Evolutionary conservation across 2,329 filamentous ascomycete species (phyloP), one percentile per base, ranked within the genome.

Genomic region (Cercospora zeae-maydis): DNA sequence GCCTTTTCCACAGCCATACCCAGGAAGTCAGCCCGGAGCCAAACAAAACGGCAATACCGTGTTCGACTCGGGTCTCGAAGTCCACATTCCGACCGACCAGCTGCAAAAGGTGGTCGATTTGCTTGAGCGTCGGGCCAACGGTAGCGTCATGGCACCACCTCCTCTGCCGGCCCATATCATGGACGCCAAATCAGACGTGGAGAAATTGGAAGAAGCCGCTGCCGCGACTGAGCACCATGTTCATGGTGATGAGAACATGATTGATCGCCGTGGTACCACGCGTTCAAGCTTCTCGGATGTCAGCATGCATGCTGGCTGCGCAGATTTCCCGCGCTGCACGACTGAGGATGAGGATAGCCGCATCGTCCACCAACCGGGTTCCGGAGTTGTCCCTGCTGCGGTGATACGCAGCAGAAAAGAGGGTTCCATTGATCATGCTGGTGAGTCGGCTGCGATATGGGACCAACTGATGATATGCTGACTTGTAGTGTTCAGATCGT

Each of bases 291-390:
- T 39, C 57, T 75, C 73, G 3, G 74, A 75, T 55, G 65, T 75
- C 62, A 75, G 72, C 63, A 76, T 76, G 74, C 74, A 76, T 59
- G 62, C 66, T 19, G 61, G 65, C 39, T 76, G 72, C 63, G 65
- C 64, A 7, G 59, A 67, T 37, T 76, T 69, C 42, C 74, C 74
- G 11, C 58, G 49, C 8, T 75, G 74, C 66, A 71, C 68, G 24
- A 57, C 64, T 10, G 71, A 75, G 53, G 71, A 72, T 36, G 63
- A 52, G 24, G 63, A 70, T 14, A 66, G 71, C 30, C 51, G 64
- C 14, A 58, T 73, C 34, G 34, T 71, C 11, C 72, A 73, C 55
- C 54, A 42, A 63, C 62, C 59, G 36, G 51, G 30, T 24, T 9
- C 27, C 4, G 54, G 54, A 42, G 63, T 61, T 51, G 58, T 27